Evolutionary conservation across 2,329 filamentous ascomycete genomes (phyloP), one percentile per base, ranked within the genome.

Genomic region (Colletotrichum tropicale): DNA sequence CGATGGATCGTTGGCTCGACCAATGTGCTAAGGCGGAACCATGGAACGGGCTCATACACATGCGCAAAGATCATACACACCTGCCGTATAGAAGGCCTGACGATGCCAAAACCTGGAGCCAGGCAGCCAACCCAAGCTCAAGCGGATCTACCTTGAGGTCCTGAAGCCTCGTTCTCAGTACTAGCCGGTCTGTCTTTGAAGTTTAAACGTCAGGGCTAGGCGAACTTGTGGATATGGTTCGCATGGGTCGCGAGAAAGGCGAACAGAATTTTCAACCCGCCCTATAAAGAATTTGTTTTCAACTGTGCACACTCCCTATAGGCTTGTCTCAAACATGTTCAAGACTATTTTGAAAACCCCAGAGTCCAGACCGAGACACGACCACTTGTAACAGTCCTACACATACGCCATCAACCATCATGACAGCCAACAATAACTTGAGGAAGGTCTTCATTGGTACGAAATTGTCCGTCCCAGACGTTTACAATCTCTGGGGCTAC

Each of bases 191-290:
- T 21, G 10, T 13, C 43, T 21, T 52, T n/a, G 6, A 21, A 21
- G 10, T 48, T 12, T 48, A 12, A 43, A 43, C 0, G 0, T 0
- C 2, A 21, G 10, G n/a, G 43, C n/a, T 21, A 52, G 4, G n/a
- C 43, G 43, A 21, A 5, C n/a, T 21, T 52, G 43, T 52, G 43
- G 18, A 21, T 1, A 52, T 52, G 43, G 43, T 12, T 5, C n/a
- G 18, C 43, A 48, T n/a, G 38, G 38, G 38, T 48, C 5, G 18
- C 43, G 43, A 13, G 43, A 21, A 21, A 21, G 43, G 12, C 43
- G n/a, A 21, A 52, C n/a, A 52, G 9, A 21, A 1, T 52, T 21
- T 13, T 52, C 18, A 21, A 21, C n/a, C n/a, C 6, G n/a, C 18
- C 43, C n/a, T 21, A 21, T 3, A 3, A 52, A 18, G n/a, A 52